Base-by-base conservation (phyloP, 106 monocot species). In the Allium cepa region DNA sequence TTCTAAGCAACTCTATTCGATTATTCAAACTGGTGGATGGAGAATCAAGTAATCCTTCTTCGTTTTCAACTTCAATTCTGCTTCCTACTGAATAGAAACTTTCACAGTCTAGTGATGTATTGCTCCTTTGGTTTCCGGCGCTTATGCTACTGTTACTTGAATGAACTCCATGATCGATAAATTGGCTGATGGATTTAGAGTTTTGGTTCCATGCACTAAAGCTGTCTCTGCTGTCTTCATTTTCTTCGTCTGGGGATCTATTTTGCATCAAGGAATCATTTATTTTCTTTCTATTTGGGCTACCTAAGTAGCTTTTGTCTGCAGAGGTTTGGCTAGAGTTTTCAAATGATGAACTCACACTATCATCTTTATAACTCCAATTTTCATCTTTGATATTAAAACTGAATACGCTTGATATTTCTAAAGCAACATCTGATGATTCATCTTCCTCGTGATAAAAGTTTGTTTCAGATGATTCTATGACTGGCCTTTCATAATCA, bases 111-210 rank as follows among this genome's bases (percentile, higher is more conserved):
- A 47, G 59, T 4, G 53, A 22, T 22, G 22, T 22, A 0, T 22
- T 22, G 22, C 22, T 22, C 22, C 0, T 47, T 16, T 49, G 36
- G 36, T 48, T 27, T 13, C 17, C 46, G 57, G 13, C 26, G 7
- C 17, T 49, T 16, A 52, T 56, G 66, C 55, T 62, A 67, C 45
- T 48, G 61, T 70, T 64, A 57, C 36, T 77, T 69, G 56, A 47
- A 51, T 22, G 26, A 27, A 57, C 18, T 59, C 26, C 48, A 1
- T 52, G 45, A 15, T 45, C 45, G 60, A 67, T 18, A 80, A 79
- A 11, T 47, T 10, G 12, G 65, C 17, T 18, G 65, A 13, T 17
- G 22, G 50, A 50, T 10, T 48, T 14, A 65, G 50, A 11, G 11
- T 47, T 46, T 66, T 66, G 18, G 1, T 53, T 13, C 52, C 52